A percentile compares a stretch with the other conserved stretches of the same genome.
These are phyloP conservation scores for Peronospora farinosa DNA, from an alignment of 352 stramenopile species.

Conservation along the genomic window DNA sequence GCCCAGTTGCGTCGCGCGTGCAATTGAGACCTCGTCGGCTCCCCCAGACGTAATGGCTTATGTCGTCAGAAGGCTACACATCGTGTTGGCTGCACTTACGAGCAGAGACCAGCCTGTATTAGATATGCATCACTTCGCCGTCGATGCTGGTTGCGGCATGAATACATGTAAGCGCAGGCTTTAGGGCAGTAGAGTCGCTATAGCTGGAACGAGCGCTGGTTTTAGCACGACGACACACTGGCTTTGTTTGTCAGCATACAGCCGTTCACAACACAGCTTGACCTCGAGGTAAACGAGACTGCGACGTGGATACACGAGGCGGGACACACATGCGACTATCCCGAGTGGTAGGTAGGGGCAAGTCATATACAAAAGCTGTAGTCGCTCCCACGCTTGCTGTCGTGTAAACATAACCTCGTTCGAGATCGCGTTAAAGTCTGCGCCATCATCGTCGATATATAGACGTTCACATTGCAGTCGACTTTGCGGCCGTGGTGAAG, in stretches of 20 bases:
- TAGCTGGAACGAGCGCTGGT: not conserved
- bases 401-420: not conserved
- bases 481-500: not conserved
- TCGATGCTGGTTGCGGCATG: not conserved
- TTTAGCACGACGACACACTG: not conserved
- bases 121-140: conserved; percentile 1
- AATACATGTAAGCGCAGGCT: not conserved
- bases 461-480: not conserved
- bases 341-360: conserved; percentile 19
- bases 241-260: not conserved
- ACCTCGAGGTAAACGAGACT: conserved; percentile 11
- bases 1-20: conserved; percentile 11
- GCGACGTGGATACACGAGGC: conserved; percentile 1
- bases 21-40: conserved; percentile 11
- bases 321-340: conserved; percentile 19
- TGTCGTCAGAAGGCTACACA: conserved; percentile 19
- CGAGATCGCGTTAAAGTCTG: not conserved
- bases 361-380: conserved; percentile 17
- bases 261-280: not conserved
- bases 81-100: conserved; percentile 10
- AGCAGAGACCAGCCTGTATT: conserved; percentile 11
- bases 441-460: not conserved
- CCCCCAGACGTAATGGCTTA: conserved; percentile 18
- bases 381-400: conserved; percentile 5
- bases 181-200: not conserved